Percentiles rank a stretch among this genome's conserved stretches.
These are phyloP conservation scores for Pugionium cornutum DNA, from an alignment of 345 rosid species.

Conservation along the genomic window DNA sequence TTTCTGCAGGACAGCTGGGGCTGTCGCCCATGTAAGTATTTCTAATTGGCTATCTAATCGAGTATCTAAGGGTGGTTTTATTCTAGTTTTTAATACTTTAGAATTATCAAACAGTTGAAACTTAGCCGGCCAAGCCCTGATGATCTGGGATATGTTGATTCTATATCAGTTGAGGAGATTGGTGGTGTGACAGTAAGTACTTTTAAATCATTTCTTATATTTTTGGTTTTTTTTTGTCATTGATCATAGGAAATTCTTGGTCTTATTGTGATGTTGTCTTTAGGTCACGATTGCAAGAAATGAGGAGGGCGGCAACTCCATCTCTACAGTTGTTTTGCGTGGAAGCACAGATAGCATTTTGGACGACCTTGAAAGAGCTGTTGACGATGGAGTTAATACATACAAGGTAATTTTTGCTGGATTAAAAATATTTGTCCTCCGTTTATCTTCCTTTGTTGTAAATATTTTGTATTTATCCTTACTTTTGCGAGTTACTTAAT, in stretches of 20 bases:
- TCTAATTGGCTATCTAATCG: neutral
- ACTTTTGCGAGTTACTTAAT: neutral
- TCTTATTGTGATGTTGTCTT: constrained; percentile 18
- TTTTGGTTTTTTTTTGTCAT: constrained; percentile 1
- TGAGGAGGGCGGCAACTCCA: constrained; percentile 91
- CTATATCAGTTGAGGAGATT: constrained; percentile 89
- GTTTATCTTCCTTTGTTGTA: neutral
- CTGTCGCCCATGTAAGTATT: constrained; percentile 74
- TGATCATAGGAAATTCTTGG: constrained; percentile 1
- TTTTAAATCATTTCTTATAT: neutral
- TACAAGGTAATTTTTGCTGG: constrained; percentile 66
- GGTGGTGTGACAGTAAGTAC: constrained; percentile 90
- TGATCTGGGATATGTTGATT: constrained; percentile 90
- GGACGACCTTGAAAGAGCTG: constrained; percentile 99
- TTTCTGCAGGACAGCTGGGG: constrained; percentile 91
- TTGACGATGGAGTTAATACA: constrained; percentile 98
- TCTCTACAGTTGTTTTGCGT: constrained; percentile 83
- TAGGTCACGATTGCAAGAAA: constrained; percentile 86
- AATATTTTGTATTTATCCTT: constrained; percentile 3
- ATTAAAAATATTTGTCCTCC: neutral
- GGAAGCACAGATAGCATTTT: constrained; percentile 96
- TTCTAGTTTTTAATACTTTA: constrained; percentile 21
- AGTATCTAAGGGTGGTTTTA: neutral
- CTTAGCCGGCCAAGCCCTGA: constrained; percentile 83
- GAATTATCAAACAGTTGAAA: constrained; percentile 63